Evolutionary conservation across 2,329 filamentous ascomycete species (phyloP), one percentile per base, ranked within the genome.

Genomic region (Ramichloridium luteum): DNA sequence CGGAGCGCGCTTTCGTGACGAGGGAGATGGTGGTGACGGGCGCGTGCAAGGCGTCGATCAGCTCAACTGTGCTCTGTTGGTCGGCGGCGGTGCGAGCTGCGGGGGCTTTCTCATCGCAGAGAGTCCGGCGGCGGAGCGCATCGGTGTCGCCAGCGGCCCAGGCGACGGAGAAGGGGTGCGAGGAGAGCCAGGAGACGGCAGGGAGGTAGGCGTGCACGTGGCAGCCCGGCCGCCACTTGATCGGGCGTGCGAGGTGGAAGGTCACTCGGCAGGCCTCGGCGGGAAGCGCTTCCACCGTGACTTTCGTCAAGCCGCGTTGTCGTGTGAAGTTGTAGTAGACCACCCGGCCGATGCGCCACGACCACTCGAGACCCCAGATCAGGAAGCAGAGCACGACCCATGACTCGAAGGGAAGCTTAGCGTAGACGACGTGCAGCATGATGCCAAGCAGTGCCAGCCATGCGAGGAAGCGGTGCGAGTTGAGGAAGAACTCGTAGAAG

Each of bases 401-500:
- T 1, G 75, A 67, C 27, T 80, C 64, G 50, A 88, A 80, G 3
- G 79, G 62, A 6, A 84, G 61, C 3, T 64, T 57, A 16, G 82
- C 72, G 6, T 80, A 63, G 27, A 72, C 65, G 47, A 83, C 74
- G 61, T 96, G 90, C 22, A 86, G 63, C 70, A 77, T 90, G 6
- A 86, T 75, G 48, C 76, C 77, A 35, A 72, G 64, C 30, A 94
- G 70, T 28, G 67, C 63, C 32, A 82, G 51, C 20, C 78, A 56
- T 23, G 77, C 84, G 30, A 93, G 61, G 22, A 81, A 56, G 45
- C 93, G 85, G 60, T 96, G 90, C 16, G 79, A 59, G 53, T 81
- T 83, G 47, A 96, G 70, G 61, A 98, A 98, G 1, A 84, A 92
- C 61, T 98, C 90, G 62, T 98, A 98, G 55, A 93, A 94, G 23